phyloP scores from a whole-genome alignment of 75 land plant species.

The Ceratopteris richardii region DNA sequence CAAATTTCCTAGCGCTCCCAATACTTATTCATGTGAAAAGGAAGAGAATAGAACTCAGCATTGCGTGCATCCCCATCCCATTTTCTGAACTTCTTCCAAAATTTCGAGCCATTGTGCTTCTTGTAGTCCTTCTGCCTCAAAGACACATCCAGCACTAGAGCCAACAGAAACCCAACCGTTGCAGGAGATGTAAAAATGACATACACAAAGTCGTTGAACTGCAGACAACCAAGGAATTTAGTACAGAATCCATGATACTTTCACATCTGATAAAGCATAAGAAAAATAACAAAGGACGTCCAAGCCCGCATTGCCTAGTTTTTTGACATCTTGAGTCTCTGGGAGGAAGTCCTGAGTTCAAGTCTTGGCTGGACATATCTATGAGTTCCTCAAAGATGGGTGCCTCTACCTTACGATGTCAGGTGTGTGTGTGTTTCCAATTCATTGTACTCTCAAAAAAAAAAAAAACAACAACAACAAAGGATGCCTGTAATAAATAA shows the following conservation, averaged over 20 bases:
- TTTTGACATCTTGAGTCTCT: no score
- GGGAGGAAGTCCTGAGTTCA: no score
- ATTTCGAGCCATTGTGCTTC: conserved; percentile 72
- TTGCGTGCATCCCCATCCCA: conserved; percentile 60
- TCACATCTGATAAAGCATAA: no score
- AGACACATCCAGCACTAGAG: conserved; percentile 55
- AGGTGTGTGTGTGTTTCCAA: no score
- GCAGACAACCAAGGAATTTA: conserved; percentile 4
- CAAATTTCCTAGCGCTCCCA: conserved; percentile 17
- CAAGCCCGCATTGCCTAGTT: no score
- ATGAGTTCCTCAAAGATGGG: no score
- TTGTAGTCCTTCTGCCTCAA: conserved; percentile 28
- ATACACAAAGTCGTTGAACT: conserved; percentile 93
- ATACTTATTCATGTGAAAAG: conserved; percentile 75
- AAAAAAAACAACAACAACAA: no score
- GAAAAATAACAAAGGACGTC: no score
- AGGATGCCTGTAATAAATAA: background rate
- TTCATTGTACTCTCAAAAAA: no score
- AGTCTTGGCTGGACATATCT: no score
- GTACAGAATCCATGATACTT: background rate
- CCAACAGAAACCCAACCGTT: conserved; percentile 58
- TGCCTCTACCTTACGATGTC: no score
- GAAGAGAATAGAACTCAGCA: conserved; percentile 81
- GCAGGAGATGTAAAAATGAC: conserved; percentile 72
- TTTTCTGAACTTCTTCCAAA: conserved; percentile 77